Evolutionary conservation across 179 eudicot species (phyloP).

Genomic region (Corrigiola litoralis): DNA sequence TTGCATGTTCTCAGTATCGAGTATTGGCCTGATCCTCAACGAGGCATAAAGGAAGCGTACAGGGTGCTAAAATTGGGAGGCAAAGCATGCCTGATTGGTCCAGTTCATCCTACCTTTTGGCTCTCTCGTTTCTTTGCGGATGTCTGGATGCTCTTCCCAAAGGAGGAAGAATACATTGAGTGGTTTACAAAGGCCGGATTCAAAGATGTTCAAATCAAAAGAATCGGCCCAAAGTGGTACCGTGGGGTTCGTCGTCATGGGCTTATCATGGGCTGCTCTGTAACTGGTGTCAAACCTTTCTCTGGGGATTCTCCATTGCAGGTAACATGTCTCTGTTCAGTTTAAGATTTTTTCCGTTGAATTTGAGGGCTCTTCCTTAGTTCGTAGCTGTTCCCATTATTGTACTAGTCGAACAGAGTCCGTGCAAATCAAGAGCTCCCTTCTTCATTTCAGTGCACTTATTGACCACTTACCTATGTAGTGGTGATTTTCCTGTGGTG

Average conservation of each 20-base stretch:
- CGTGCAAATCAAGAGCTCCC: background rate
- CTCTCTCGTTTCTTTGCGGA: conserved; percentile 86
- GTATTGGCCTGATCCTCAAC: conserved; percentile 97
- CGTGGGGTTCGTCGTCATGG: conserved; percentile 94
- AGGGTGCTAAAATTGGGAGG: conserved; percentile 79
- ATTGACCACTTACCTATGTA: background rate
- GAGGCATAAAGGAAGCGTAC: conserved; percentile 93
- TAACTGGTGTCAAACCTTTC: conserved; percentile 70
- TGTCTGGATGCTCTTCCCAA: conserved; percentile 94
- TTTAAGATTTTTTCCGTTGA: background rate
- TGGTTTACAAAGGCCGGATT: conserved; percentile 89
- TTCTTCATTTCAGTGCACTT: no score
- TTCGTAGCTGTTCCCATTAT: background rate
- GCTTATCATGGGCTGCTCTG: conserved; percentile 90
- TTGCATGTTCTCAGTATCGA: conserved; percentile 51
- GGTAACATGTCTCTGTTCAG: conserved; percentile 31
- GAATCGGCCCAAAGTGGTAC: conserved; percentile 88
- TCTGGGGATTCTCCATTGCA: conserved; percentile 89
- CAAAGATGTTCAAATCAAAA: conserved; percentile 67
- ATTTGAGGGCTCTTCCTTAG: background rate
- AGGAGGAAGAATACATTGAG: conserved; percentile 86
- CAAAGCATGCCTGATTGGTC: conserved; percentile 85
- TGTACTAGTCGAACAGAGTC: background rate
- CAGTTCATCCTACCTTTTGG: conserved; percentile 83
- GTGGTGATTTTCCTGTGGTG: no score